A percentile compares a stretch with the other conserved stretches of the same genome.
Conservation (phyloP, 2,329 filamentous ascomycete genomes). For the Hortaea werneckii region DNA sequence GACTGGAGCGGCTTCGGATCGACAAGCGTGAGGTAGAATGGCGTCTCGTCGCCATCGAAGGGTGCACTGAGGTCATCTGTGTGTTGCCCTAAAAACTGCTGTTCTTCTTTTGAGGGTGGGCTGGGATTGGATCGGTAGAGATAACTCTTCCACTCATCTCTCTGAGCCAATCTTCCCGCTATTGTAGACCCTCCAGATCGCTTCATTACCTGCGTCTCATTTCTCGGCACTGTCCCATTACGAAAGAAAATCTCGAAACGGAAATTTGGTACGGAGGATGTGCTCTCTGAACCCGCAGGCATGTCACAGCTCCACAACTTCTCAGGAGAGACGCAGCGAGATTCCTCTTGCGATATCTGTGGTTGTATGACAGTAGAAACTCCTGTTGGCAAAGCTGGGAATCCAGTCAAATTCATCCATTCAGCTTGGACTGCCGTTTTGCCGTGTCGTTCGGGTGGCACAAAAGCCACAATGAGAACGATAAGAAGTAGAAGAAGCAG, state of each 20-base stretch:
- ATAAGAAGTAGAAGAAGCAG: slow-evolving; percentile 27
- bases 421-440: slow-evolving; percentile 38
- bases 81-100: slow-evolving; percentile 73
- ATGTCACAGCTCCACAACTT: slow-evolving; percentile 80
- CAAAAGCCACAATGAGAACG: slow-evolving; percentile 28
- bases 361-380: slow-evolving; percentile 68
- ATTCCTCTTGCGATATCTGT: slow-evolving; percentile 52
- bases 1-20: slow-evolving; percentile 22
- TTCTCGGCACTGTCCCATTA: slow-evolving; percentile 38
- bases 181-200: not conserved
- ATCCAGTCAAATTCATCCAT: slow-evolving; percentile 80
- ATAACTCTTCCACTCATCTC: slow-evolving; percentile 15
- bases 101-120: slow-evolving; percentile 56
- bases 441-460: slow-evolving; percentile 30
- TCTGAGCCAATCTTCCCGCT: not conserved
- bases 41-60: slow-evolving; percentile 77
- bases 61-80: slow-evolving; percentile 62
- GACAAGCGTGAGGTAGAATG: slow-evolving; percentile 75
- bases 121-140: slow-evolving; percentile 41
- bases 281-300: slow-evolving; percentile 51
- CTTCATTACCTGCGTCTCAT: slow-evolving; percentile 12
- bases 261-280: slow-evolving; percentile 55
- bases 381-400: slow-evolving; percentile 77
- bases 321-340: slow-evolving; percentile 59
- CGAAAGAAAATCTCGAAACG: slow-evolving; percentile 60